These are phyloP conservation scores for Coniochaeta hoffmannii DNA, from an alignment of 2,329 filamentous ascomycete genomes.

Conservation along the genomic window DNA sequence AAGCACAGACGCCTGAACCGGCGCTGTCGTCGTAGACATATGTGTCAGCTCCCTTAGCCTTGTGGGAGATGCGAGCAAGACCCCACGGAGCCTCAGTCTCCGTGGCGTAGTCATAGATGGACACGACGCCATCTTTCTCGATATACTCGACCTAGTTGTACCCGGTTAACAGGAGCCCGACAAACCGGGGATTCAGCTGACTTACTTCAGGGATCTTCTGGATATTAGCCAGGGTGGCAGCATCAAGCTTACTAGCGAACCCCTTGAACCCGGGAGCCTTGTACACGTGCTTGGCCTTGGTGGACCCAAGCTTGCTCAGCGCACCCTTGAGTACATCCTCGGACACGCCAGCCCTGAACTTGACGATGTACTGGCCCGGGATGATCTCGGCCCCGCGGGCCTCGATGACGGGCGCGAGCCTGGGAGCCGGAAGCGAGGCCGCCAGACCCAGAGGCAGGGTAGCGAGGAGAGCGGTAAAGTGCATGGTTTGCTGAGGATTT, in stretches of 20 bases:
- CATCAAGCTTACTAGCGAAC: conserved; percentile 18
- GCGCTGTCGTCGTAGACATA: conserved; percentile 21
- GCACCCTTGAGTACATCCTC: conserved; percentile 14
- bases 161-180: conserved; percentile 1
- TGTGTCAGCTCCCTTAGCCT: conserved; percentile 11
- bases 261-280: conserved; percentile 18
- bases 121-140: conserved; percentile 21
- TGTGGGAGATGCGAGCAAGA: conserved; percentile 18
- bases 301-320: conserved; percentile 6
- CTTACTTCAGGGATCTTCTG: conserved; percentile 16
- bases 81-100: conserved; percentile 20
- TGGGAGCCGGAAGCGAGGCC: conserved; percentile 17
- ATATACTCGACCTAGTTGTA: conserved; percentile 21
- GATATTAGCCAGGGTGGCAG: conserved; percentile 13
- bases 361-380: conserved; percentile 36
- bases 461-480: conserved; percentile 6
- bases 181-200: neutral
- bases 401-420: conserved; percentile 25
- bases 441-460: conserved; percentile 28
- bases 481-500: neutral
- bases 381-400: conserved; percentile 26
- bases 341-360: conserved; percentile 29
- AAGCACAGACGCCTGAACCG: conserved; percentile 22
- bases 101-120: conserved; percentile 18
- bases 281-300: conserved; percentile 14